Conservation (phyloP, 2,329 filamentous ascomycete genomes). For the Penicillium sp. region DNA sequence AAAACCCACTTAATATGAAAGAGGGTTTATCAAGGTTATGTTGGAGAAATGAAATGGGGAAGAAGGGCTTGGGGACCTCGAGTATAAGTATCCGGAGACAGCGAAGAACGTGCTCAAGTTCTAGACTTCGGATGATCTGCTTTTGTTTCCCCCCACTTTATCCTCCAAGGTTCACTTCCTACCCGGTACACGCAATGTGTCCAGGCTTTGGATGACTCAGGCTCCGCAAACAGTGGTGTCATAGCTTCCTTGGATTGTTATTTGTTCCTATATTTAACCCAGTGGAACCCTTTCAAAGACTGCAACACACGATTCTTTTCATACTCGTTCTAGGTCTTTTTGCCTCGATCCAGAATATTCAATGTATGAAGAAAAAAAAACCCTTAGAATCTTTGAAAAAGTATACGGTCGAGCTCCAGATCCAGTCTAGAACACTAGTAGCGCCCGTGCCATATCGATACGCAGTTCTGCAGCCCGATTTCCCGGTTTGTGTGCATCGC, state of each 20-base stretch:
- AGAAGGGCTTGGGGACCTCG: not conserved
- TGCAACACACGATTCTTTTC: not conserved
- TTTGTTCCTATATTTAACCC: not conserved
- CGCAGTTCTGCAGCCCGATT: slow-evolving; percentile 2
- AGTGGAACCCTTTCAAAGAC: not conserved
- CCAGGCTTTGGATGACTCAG: not conserved
- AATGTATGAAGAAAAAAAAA: not conserved
- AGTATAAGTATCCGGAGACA: not conserved
- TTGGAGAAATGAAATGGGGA: not conserved
- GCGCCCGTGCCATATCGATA: not conserved
- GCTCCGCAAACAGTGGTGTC: not conserved
- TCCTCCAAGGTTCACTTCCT: not conserved
- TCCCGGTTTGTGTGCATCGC: not conserved
- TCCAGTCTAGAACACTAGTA: not conserved
- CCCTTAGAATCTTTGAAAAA: not conserved
- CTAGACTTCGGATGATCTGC: not conserved
- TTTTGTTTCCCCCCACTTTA: not conserved
- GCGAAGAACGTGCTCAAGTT: not conserved
- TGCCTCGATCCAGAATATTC: not conserved
- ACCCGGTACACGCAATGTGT: not conserved
- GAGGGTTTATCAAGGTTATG: not conserved
- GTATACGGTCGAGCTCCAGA: not conserved
- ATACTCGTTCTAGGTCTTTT: not conserved
- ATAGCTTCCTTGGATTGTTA: not conserved
- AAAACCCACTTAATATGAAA: not conserved